A percentile compares a stretch with the other conserved stretches of the same genome.
These are phyloP conservation scores for Saccharum officinarum DNA, from an alignment of 176 grass and related monocot genomes.

Conservation along the genomic window DNA sequence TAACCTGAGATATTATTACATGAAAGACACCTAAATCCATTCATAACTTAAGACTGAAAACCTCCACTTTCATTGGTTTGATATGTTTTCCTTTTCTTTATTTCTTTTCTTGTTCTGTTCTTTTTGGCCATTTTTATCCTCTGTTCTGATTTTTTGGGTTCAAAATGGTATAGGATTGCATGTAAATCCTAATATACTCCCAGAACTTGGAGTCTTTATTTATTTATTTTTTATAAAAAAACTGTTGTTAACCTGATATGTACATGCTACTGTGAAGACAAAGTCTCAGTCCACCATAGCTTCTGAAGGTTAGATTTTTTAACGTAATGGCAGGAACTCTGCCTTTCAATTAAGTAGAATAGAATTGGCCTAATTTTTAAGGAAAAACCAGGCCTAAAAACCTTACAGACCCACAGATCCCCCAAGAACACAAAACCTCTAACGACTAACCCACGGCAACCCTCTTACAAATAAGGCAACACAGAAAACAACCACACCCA, in stretches of 20 bases:
- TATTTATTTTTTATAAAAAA: background rate
- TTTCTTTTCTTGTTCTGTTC: background rate
- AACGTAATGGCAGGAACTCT: too few relatives aligned
- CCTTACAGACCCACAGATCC: too few relatives aligned
- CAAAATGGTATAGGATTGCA: background rate
- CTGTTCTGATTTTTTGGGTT: background rate
- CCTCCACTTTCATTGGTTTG: background rate
- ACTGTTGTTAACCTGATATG: background rate
- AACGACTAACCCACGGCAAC: too few relatives aligned
- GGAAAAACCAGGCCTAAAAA: too few relatives aligned
- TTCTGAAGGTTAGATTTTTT: background rate
- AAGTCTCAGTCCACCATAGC: background rate
- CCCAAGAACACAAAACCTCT: too few relatives aligned
- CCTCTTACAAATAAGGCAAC: too few relatives aligned
- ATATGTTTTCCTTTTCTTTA: background rate
- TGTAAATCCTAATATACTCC: background rate
- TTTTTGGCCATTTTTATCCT: background rate
- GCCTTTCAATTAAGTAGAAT: too few relatives aligned
- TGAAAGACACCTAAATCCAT: background rate
- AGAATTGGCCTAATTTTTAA: too few relatives aligned
- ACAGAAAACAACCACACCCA: too few relatives aligned
- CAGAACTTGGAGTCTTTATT: background rate
- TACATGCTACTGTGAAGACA: background rate
- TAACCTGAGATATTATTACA: conserved; percentile 34
- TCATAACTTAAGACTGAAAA: background rate